Percentiles rank a stretch among this genome's conserved stretches.
Conservation (phyloP, 306 rosid species). For the Medicago truncatula region MtrunA17r5.0-ANR NC_053049.1:38428501-38429000, state of each 20-base stretch:
- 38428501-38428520: too few species aligned
- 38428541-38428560: constrained; percentile 76
- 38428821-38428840: constrained; percentile 9
- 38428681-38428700: too few species aligned
- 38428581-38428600: constrained; percentile 62
- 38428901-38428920: too few species aligned
- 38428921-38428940: too few species aligned
- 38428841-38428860: too few species aligned
- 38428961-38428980: not conserved
- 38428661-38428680: constrained; percentile 83
- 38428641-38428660: constrained; percentile 76
- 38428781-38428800: too few species aligned
- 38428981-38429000: not conserved
- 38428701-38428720: too few species aligned
- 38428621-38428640: constrained; percentile 73
- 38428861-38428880: not conserved
- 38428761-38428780: too few species aligned
- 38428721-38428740: too few species aligned
- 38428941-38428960: not conserved
- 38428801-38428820: not conserved
- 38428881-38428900: too few species aligned
- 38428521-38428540: constrained; percentile 5
- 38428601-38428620: constrained; percentile 94
- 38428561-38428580: constrained; percentile 93
- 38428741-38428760: too few species aligned